Conservation (phyloP, 768 basidiomycete genomes). For the Tulasnella sp. region DNA sequence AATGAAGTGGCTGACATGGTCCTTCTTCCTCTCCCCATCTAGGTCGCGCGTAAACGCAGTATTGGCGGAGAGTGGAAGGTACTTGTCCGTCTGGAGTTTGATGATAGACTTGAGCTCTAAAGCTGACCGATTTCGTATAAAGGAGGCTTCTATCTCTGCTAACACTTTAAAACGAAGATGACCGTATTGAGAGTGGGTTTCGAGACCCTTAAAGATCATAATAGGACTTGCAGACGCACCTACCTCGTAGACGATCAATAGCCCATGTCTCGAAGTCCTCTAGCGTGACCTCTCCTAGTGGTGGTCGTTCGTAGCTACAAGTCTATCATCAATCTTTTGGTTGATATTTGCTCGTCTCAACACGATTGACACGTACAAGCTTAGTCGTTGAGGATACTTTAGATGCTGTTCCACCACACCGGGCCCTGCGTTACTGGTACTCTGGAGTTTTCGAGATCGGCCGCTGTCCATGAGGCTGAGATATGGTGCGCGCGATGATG, state of each 20-base stretch:
- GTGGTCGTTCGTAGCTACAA: slow-evolving; percentile 73
- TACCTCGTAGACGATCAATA: slow-evolving; percentile 62
- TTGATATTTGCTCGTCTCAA: not conserved
- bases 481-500: not conserved
- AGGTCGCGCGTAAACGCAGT: slow-evolving; percentile 34
- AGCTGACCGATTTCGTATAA: slow-evolving; percentile 69
- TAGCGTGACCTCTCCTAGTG: slow-evolving; percentile 76
- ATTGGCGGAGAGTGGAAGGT: slow-evolving; percentile 57
- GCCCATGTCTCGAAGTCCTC: slow-evolving; percentile 94
- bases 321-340: too few relatives aligned
- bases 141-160: slow-evolving; percentile 83
- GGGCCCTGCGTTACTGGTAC: not conserved
- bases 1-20: slow-evolving; percentile 89
- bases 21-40: slow-evolving; percentile 60
- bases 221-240: slow-evolving; percentile 4
- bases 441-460: not conserved
- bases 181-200: slow-evolving; percentile 19
- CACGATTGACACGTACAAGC: slow-evolving; percentile 14
- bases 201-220: not conserved
- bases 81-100: slow-evolving; percentile 51
- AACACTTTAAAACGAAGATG: slow-evolving; percentile 38
- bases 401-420: slow-evolving; percentile 18
- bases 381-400: slow-evolving; percentile 51
- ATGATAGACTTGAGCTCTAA: slow-evolving; percentile 64
- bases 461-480: not conserved